Percentiles rank a stretch among this genome's conserved stretches.
These are phyloP conservation scores for Russula ochroleuca DNA, from an alignment of 768 basidiomycete genomes.

Conservation along the genomic window DNA sequence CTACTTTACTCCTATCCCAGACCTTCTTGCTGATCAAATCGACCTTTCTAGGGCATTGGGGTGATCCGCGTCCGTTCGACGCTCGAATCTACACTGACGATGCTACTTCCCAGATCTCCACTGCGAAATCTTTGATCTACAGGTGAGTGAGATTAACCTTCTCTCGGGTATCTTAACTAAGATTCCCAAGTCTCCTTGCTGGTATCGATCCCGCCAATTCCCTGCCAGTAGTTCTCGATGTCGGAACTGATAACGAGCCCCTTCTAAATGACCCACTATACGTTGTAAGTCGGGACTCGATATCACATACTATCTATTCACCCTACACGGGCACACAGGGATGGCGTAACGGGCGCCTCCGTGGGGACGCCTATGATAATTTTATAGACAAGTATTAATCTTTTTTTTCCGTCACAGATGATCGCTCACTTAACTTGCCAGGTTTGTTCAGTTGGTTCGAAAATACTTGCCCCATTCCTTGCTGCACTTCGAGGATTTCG, in stretches of 20 bases:
- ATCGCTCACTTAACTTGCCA: conserved; percentile 29
- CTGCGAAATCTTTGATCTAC: conserved; percentile 76
- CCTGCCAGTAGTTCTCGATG: conserved; percentile 61
- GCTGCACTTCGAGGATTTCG: conserved; percentile 85
- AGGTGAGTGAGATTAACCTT: conserved; percentile 41
- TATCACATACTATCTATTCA: background rate
- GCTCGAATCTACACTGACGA: background rate
- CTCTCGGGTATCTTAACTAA: background rate
- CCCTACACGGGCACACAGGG: conserved; percentile 45
- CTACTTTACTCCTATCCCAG: background rate
- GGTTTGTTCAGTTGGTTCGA: conserved; percentile 71
- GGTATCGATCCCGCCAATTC: conserved; percentile 60
- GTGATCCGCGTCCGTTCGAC: conserved; percentile 27
- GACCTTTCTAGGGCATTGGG: conserved; percentile 36
- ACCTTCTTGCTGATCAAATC: background rate
- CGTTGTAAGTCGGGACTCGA: conserved; percentile 44
- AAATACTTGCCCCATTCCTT: conserved; percentile 64
- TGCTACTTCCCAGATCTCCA: conserved; percentile 49
- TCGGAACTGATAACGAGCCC: conserved; percentile 68
- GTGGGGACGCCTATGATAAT: conserved; percentile 68
- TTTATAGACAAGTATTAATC: conserved; percentile 64
- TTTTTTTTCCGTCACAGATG: background rate
- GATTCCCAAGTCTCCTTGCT: conserved; percentile 48
- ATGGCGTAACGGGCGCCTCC: conserved; percentile 63
- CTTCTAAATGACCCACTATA: conserved; percentile 62